Base-by-base conservation (phyloP, 2,329 filamentous ascomycete species). In the Hypoxylon sp. region DNA sequence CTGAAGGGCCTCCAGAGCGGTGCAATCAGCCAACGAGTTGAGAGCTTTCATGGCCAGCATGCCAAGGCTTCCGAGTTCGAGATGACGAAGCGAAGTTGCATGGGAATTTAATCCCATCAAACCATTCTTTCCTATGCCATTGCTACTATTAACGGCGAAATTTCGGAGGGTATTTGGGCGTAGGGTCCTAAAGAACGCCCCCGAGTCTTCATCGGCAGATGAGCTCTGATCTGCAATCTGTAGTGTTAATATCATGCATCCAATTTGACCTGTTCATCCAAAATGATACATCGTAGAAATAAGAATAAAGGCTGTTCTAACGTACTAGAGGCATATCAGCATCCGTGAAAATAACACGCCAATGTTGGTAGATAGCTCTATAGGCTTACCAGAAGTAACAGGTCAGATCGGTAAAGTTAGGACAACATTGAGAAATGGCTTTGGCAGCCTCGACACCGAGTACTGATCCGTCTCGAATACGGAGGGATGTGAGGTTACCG, bases 391-490 rank as follows among this genome's bases (percentile, higher is more conserved):
- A 82, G 32, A 73, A 81, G 67, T 85, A 89, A 60, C 91, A 87
- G 25, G 83, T 86, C 21, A 93, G 77, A 41, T 86, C 84, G 46
- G 83, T 83, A 71, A 93, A 90, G 7, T 84, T 79, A 1, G 87
- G 87, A 70, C 90, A 93, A 70, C 86, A 81, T 23, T 83, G 75
- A 23, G 83, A 81, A 51, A 93, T 85, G 2, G 86, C 83, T 11
- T 80, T 79, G 32, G 86, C 85, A 1, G 85, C 82, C 60, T 86
- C 83, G 55, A 86, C 80, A 43, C 83, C 84, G 1, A 93, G 81
- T 9, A 86, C 83, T 41, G 83, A 84, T 2, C 89, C 90, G 68
- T 90, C 86, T 76, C 84, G 88, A 1, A 93, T 79, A 14, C 87
- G 85, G 34, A 93, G 80, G 0, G 82, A 84, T 60, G 82, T 85